Percentiles rank a stretch among this genome's conserved stretches.
phyloP scores from a whole-genome alignment of 345 rosid genomes.

The Syzygium aqueum region DNA sequence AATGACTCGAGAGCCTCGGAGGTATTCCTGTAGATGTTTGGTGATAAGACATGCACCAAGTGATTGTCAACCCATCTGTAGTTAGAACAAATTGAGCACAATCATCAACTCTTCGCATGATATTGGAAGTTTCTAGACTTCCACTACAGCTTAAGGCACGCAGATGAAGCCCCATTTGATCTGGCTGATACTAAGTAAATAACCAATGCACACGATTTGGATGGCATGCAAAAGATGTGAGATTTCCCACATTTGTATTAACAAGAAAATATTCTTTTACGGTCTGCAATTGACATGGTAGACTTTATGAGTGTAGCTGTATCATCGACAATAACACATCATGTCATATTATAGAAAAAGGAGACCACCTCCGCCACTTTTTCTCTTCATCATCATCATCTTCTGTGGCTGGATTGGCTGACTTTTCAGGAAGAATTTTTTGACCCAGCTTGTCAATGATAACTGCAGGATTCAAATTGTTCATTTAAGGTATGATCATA shows the following conservation, averaged over 20 bases:
- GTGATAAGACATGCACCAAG: slow-evolving; percentile 36
- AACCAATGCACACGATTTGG: background rate
- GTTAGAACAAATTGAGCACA: background rate
- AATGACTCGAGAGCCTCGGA: slow-evolving; percentile 41
- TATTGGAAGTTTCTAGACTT: background rate
- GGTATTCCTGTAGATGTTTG: slow-evolving; percentile 27
- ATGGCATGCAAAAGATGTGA: background rate
- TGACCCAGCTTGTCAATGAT: slow-evolving; percentile 20
- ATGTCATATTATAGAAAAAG: background rate
- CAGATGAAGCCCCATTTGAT: background rate
- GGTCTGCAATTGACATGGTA: background rate
- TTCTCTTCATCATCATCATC: slow-evolving; percentile 21
- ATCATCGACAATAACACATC: background rate
- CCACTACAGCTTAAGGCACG: background rate
- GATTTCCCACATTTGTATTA: background rate
- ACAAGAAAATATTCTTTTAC: background rate
- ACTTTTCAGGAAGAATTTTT: slow-evolving; percentile 11
- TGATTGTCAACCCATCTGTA: slow-evolving; percentile 40
- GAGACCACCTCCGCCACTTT: slow-evolving; percentile 27
- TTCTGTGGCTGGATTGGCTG: background rate
- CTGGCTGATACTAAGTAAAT: background rate
- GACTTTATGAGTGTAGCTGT: background rate
- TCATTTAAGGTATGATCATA: background rate
- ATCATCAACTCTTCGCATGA: background rate
- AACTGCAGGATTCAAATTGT: slow-evolving; percentile 6